A percentile compares a stretch with the other conserved stretches of the same genome.
Evolutionary conservation across 208 protist species (phyloP).

Genomic region (Acanthamoeba divionensis): DNA sequence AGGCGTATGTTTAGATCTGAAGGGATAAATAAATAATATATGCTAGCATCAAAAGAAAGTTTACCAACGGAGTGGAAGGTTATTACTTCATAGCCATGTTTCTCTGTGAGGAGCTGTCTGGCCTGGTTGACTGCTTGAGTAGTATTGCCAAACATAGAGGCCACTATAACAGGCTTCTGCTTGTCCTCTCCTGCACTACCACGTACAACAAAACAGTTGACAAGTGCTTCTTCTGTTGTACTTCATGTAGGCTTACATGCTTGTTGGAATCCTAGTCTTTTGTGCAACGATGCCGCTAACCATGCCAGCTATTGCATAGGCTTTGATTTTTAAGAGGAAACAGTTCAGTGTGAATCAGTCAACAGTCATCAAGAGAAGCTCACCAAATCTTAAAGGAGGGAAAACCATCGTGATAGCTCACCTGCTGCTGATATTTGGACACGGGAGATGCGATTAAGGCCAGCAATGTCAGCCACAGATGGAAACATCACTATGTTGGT

Average conservation of each 20-base stretch:
- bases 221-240: no score
- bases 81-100: constrained; percentile 43
- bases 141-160: constrained; percentile 44
- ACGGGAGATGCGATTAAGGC: not conserved
- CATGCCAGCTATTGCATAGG: not conserved
- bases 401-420: not conserved
- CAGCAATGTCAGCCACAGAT: constrained; percentile 1
- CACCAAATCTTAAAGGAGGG: no score
- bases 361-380: no score
- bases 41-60: no score
- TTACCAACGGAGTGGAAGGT: constrained; percentile 24
- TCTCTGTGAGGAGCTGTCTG: not conserved
- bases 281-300: not conserved
- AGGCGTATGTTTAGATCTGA: no score
- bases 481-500: constrained; percentile 12
- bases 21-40: no score
- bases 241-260: no score
- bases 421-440: not conserved
- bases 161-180: constrained; percentile 32
- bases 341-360: no score
- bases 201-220: no score
- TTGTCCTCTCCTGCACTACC: not conserved
- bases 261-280: no score
- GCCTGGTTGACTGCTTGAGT: not conserved
- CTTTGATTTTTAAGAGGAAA: no score